Percentiles rank a stretch among this genome's conserved stretches.
These are phyloP conservation scores for Microbotryum silenes-acaulis DNA, from an alignment of 1,284 basidiomycete genomes.

Conservation along the genomic window DNA sequence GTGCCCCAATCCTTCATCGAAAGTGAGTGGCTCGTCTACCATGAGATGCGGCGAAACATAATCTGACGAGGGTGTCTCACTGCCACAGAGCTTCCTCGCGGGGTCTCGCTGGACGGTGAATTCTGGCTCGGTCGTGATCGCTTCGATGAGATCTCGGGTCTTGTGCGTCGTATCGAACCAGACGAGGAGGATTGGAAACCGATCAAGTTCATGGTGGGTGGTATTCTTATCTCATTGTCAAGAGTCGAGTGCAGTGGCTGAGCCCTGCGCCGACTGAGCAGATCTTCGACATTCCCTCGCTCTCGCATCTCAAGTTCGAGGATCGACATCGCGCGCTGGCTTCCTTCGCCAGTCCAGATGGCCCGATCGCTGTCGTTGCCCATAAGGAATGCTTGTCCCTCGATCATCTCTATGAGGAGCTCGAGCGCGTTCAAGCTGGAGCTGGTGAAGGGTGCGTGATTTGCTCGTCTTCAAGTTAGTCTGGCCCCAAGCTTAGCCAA, in stretches of 20 bases:
- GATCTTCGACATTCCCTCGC: constrained; percentile 61
- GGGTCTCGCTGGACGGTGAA: constrained; percentile 47
- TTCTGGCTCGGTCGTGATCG: constrained; percentile 55
- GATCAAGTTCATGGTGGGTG: constrained; percentile 54
- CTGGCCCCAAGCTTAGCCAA: neutral
- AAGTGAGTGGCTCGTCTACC: constrained; percentile 43
- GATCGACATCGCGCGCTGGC: constrained; percentile 41
- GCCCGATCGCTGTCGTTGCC: constrained; percentile 47
- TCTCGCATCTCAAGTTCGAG: constrained; percentile 50
- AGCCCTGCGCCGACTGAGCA: constrained; percentile 30
- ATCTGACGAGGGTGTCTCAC: neutral
- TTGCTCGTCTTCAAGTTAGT: neutral
- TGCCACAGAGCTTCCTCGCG: constrained; percentile 51
- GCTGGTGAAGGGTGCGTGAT: constrained; percentile 52
- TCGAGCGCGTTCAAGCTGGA: constrained; percentile 51
- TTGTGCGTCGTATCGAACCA: constrained; percentile 48
- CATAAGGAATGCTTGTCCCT: constrained; percentile 49
- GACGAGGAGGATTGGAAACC: constrained; percentile 49
- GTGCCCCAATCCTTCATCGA: constrained; percentile 56
- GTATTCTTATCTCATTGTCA: neutral
- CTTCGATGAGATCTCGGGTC: constrained; percentile 54
- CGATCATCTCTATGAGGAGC: constrained; percentile 51
- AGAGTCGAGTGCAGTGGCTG: neutral
- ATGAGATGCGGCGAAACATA: neutral
- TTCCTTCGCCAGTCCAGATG: neutral